phyloP scores from a whole-genome alignment of 192 early-diverging fungal genomes.

The Bifiguratus adelaidae region DNA sequence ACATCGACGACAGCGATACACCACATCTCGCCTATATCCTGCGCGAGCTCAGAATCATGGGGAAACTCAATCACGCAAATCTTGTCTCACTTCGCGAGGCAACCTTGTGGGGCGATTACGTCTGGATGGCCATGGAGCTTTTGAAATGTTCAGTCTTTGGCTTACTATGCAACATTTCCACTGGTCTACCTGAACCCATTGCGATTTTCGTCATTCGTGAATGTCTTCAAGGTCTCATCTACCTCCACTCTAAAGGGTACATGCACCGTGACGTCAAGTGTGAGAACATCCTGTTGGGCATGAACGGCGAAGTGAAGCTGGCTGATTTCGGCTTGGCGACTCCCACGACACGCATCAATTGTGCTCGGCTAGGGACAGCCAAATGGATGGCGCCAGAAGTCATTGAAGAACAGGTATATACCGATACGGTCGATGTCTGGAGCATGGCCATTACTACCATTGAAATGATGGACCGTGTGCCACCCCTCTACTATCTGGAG shows the following conservation, averaged over 20 bases:
- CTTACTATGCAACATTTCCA: constrained; percentile 19
- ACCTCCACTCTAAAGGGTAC: constrained; percentile 26
- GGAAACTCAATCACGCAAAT: constrained; percentile 19
- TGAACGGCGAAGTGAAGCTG: constrained; percentile 25
- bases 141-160: constrained; percentile 28
- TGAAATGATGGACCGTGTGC: constrained; percentile 33
- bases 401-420: constrained; percentile 23
- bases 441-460: constrained; percentile 33
- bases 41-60: constrained; percentile 26
- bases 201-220: constrained; percentile 21
- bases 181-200: constrained; percentile 21
- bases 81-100: constrained; percentile 20
- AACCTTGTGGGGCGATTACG: constrained; percentile 21
- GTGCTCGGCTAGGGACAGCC: constrained; percentile 19
- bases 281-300: constrained; percentile 26
- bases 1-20: constrained; percentile 26
- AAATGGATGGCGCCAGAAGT: constrained; percentile 43
- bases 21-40: constrained; percentile 22
- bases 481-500: constrained; percentile 25
- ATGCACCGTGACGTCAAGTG: constrained; percentile 40
- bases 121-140: constrained; percentile 30
- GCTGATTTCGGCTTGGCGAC: constrained; percentile 27
- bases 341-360: constrained; percentile 12
- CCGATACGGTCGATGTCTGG: constrained; percentile 38
- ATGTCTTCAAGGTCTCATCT: constrained; percentile 26